These are phyloP conservation scores for Kodamaea jinghongensis DNA, from an alignment of 805 yeast genomes.

Conservation along the genomic window DNA sequence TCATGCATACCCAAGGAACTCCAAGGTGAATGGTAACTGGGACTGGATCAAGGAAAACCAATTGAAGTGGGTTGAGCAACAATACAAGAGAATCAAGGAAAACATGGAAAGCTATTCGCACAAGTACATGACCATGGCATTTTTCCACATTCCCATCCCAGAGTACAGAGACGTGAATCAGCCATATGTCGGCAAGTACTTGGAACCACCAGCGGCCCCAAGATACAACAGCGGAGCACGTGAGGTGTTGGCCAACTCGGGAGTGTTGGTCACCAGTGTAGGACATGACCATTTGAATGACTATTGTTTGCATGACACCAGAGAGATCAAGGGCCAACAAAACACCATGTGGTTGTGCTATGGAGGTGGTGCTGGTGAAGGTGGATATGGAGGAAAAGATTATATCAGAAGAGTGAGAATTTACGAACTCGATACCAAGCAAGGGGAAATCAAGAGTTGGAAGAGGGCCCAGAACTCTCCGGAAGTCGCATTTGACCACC, in stretches of 20 bases:
- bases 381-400: constrained; percentile 94
- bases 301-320: constrained; percentile 65
- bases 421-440: constrained; percentile 58
- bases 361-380: constrained; percentile 93
- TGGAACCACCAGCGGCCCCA: constrained; percentile 83
- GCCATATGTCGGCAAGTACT: constrained; percentile 56
- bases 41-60: constrained; percentile 81
- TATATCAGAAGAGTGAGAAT: constrained; percentile 76
- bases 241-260: constrained; percentile 54
- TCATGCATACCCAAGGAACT: constrained; percentile 67
- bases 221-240: constrained; percentile 65
- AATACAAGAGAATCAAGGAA: constrained; percentile 14
- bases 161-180: constrained; percentile 60
- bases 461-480: constrained; percentile 66
- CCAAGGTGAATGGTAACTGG: constrained; percentile 73
- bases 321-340: constrained; percentile 22
- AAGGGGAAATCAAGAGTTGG: constrained; percentile 59
- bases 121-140: constrained; percentile 69
- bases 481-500: constrained; percentile 46
- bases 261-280: constrained; percentile 71
- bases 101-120: constrained; percentile 26
- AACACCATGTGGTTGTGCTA: constrained; percentile 78
- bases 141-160: constrained; percentile 91
- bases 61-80: constrained; percentile 50
- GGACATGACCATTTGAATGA: constrained; percentile 98